Evolutionary conservation across 2,329 filamentous ascomycete species (phyloP), one percentile per base, ranked within the genome.

Genomic region (Pseudogymnoascus sp.): DNA sequence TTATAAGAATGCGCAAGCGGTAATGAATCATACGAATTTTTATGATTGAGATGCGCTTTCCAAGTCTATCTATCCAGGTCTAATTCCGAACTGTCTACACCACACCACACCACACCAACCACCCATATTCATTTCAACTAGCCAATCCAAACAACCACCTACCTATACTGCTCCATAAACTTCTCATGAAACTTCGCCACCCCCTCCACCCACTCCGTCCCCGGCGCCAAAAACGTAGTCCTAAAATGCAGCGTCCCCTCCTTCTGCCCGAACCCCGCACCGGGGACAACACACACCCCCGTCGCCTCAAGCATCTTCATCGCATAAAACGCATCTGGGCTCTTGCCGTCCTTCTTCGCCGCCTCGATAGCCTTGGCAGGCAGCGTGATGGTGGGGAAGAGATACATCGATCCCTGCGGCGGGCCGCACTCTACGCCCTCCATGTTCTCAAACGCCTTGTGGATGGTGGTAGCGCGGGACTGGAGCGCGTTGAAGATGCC

Each of bases 331-430:
- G 97, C 93, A 70, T 99, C 94, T 1, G 93, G 77, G 11, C 81
- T 78, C 71, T 89, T 88, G 69, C 85, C 85, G 73, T 91, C 89
- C 64, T 86, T 77, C 70, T 80, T 75, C 36, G 94, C 94, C 14
- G 89, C 90, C 66, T 87, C 86, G 64, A 87, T 76, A 39, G 91
- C 94, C 76, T 90, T 90, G 76, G 68, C 1, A 94, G 84, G 22
- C 2, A 99, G 80, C 35, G 80, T 85, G 76, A 99, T 96, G 68
- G 90, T 94, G 22, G 94, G 94, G 84, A 97, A 99, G 70, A 99
- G 88, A 79, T 99, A 99, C 94, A 99, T 99, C 73, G 89, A 88
- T 63, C 94, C 94, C 82, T 96, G 66, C 61, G 94, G 94, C 68
- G 85, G 82, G 69, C 89, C 88, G 76, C 92, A 96, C 73, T 92